Evolutionary conservation across 2,329 filamentous ascomycete genomes (phyloP).

Genomic region (Ploettnerulaceae sp.): DNA sequence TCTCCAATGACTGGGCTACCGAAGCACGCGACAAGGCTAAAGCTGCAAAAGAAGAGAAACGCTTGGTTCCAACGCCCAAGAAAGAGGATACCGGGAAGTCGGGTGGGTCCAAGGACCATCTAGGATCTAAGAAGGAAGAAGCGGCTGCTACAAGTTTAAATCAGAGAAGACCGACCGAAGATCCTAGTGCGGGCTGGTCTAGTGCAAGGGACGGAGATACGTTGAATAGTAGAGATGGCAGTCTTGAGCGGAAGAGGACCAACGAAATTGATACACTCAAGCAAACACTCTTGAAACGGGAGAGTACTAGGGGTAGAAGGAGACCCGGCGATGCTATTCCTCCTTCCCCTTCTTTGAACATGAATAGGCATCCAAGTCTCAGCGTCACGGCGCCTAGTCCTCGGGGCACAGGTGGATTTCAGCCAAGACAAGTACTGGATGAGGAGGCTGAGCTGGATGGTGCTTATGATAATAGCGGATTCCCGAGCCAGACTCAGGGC

Average conservation of each 20-base stretch:
- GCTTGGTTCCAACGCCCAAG: slow-evolving; percentile 52
- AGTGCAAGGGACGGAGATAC: slow-evolving; percentile 20
- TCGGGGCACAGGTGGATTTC: not conserved
- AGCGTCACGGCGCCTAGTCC: slow-evolving; percentile 19
- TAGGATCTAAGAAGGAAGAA: slow-evolving; percentile 29
- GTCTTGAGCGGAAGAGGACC: slow-evolving; percentile 15
- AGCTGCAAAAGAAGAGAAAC: slow-evolving; percentile 56
- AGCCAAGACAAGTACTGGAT: slow-evolving; percentile 14
- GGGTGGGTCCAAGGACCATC: slow-evolving; percentile 21
- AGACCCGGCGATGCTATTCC: slow-evolving; percentile 27
- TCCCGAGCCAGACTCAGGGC: not conserved
- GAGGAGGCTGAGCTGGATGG: slow-evolving; percentile 24
- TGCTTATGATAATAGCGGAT: not conserved
- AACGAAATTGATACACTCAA: slow-evolving; percentile 25
- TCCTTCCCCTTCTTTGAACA: slow-evolving; percentile 1
- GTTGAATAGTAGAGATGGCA: slow-evolving; percentile 1
- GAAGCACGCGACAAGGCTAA: slow-evolving; percentile 56
- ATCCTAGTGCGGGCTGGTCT: slow-evolving; percentile 32
- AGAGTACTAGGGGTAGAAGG: slow-evolving; percentile 28
- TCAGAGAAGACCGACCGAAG: slow-evolving; percentile 23
- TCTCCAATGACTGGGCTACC: slow-evolving; percentile 63
- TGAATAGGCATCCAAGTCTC: slow-evolving; percentile 9
- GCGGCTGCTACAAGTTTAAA: slow-evolving; percentile 40
- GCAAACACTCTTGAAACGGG: slow-evolving; percentile 28
- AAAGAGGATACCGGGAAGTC: slow-evolving; percentile 11